These are phyloP conservation scores for Cymbidium sinense DNA, from an alignment of 106 monocot species.

Conservation along the genomic window DNA sequence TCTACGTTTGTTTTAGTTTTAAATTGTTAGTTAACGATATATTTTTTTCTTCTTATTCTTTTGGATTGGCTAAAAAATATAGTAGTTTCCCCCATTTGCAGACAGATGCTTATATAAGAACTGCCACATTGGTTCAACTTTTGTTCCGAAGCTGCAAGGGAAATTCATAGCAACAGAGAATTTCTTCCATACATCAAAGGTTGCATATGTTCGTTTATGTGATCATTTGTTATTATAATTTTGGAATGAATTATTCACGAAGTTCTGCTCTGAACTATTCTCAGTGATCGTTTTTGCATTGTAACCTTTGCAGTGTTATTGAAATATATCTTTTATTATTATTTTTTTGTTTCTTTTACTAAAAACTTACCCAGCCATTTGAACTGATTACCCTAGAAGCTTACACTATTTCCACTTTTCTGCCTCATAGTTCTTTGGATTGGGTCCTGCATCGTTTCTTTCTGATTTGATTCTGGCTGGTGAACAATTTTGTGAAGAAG, in stretches of 20 bases:
- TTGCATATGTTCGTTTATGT: conserved; percentile 10
- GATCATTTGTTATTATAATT: not conserved
- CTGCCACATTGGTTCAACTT: conserved; percentile 46
- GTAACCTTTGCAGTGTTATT: not conserved
- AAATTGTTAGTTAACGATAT: not conserved
- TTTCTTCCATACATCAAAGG: conserved; percentile 76
- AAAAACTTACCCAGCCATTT: not conserved
- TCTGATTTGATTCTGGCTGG: conserved; percentile 75
- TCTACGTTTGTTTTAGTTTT: not conserved
- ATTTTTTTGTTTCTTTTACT: not conserved
- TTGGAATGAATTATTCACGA: not conserved
- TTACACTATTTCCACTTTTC: not conserved
- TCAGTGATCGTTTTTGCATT: not conserved
- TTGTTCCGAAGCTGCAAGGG: conserved; percentile 51
- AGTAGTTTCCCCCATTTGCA: conserved; percentile 20
- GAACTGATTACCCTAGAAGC: not conserved
- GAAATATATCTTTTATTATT: not conserved
- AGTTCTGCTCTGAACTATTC: not conserved
- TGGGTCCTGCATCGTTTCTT: conserved; percentile 45
- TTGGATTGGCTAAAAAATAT: not conserved
- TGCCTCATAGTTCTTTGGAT: conserved; percentile 62
- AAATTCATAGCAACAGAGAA: conserved; percentile 71
- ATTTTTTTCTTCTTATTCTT: not conserved
- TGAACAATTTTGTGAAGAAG: conserved; percentile 65
- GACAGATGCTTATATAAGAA: conserved; percentile 36